Evolutionary conservation across 371 early-diverging fungal genomes (phyloP).

Genomic region (Apophysomyces elegans): DNA sequence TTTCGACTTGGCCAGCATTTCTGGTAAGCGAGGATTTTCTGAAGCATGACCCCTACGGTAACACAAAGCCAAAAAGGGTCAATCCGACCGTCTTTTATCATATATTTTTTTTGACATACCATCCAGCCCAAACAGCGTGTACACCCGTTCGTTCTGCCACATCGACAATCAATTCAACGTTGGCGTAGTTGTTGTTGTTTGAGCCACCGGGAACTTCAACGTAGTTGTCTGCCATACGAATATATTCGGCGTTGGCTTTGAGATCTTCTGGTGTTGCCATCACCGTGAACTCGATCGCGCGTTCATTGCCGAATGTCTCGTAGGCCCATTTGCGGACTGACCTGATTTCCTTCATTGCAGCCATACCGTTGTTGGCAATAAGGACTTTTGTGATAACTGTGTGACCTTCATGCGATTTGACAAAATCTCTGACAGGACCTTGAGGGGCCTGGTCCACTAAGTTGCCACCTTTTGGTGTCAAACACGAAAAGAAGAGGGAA

Average conservation of each 20-base stretch:
- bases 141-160: constrained; percentile 95
- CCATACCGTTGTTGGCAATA: constrained; percentile 99
- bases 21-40: constrained; percentile 96
- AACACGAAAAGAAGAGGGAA: neutral
- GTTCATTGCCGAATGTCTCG: constrained; percentile 96
- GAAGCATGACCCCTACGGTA: constrained; percentile 98
- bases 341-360: constrained; percentile 98
- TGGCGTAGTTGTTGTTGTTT: constrained; percentile 98
- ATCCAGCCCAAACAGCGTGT: constrained; percentile 77
- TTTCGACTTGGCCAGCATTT: constrained; percentile 81
- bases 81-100: neutral
- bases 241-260: constrained; percentile 96
- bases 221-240: constrained; percentile 98
- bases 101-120: constrained; percentile 48
- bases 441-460: constrained; percentile 58
- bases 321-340: constrained; percentile 98
- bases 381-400: constrained; percentile 89
- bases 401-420: constrained; percentile 81
- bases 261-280: constrained; percentile 99
- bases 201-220: constrained; percentile 97
- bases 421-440: constrained; percentile 74
- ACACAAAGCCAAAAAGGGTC: constrained; percentile 11
- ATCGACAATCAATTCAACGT: constrained; percentile 97
- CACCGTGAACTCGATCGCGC: constrained; percentile 95
- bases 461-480: constrained; percentile 59